Percentiles rank a stretch among this genome's conserved stretches.
Conservation (phyloP, 1,139 yeast genomes). For the Yamadazyma sp. region DNA sequence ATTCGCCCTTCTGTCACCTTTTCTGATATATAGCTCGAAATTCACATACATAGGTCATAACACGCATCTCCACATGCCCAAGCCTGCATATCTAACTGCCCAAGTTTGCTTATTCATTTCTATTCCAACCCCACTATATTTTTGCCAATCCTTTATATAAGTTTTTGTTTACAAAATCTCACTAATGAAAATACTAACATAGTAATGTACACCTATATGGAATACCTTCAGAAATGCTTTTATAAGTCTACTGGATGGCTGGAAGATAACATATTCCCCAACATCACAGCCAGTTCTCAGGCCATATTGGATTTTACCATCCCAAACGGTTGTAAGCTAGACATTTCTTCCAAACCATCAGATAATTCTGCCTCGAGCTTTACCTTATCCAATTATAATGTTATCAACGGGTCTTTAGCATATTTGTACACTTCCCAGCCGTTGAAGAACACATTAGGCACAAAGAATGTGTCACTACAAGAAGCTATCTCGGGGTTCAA, state of each 20-base stretch:
- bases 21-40: too few relatives aligned
- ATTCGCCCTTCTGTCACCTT: too few relatives aligned
- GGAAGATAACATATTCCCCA: conserved; percentile 72
- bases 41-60: too few relatives aligned
- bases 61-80: too few relatives aligned
- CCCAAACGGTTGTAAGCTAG: conserved; percentile 68
- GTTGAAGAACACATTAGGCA: conserved; percentile 49
- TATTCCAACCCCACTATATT: too few relatives aligned
- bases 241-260: conserved; percentile 73
- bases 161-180: conserved; percentile 1
- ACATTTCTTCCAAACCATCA: conserved; percentile 72
- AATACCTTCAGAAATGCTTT: conserved; percentile 73
- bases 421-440: conserved; percentile 73
- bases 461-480: conserved; percentile 59
- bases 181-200: neutral
- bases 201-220: conserved; percentile 80
- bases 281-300: conserved; percentile 67
- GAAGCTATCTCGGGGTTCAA: conserved; percentile 80
- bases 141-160: too few relatives aligned
- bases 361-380: conserved; percentile 73
- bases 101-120: too few relatives aligned
- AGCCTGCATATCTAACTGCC: too few relatives aligned
- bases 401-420: conserved; percentile 80
- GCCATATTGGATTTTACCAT: conserved; percentile 72
- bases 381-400: conserved; percentile 64